Evolutionary conservation across 192 early-diverging fungal species (phyloP).

Genomic region (Ramicandelaber brevisporus): DNA sequence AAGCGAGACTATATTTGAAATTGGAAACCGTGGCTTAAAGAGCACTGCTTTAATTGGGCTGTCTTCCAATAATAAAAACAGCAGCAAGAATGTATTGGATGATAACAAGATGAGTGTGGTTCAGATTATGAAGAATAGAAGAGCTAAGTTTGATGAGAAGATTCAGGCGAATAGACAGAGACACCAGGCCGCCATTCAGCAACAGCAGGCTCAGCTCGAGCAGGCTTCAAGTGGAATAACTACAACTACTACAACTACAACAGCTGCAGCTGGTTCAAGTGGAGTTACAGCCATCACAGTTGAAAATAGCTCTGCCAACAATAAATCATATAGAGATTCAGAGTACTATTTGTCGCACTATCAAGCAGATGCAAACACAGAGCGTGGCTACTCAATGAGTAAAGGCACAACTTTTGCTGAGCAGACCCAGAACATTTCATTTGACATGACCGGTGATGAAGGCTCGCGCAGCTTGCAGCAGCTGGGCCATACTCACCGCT

Average conservation of each 20-base stretch:
- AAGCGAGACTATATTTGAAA: slow-evolving; percentile 83
- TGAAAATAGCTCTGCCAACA: no score
- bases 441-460: slow-evolving; percentile 69
- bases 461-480: slow-evolving; percentile 25
- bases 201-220: neutral
- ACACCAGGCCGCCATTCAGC: neutral
- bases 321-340: slow-evolving; percentile 40
- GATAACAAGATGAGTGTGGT: slow-evolving; percentile 9
- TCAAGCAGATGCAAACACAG: slow-evolving; percentile 65
- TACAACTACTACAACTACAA: no score
- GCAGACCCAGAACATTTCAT: slow-evolving; percentile 43
- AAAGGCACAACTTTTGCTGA: slow-evolving; percentile 52
- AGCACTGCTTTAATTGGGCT: slow-evolving; percentile 32
- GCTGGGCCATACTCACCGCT: slow-evolving; percentile 23
- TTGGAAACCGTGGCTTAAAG: slow-evolving; percentile 61
- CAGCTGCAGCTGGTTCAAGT: no score
- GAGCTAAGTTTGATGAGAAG: slow-evolving; percentile 6
- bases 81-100: slow-evolving; percentile 9
- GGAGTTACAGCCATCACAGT: no score
- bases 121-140: slow-evolving; percentile 11
- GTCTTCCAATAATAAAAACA: slow-evolving; percentile 36
- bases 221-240: no score
- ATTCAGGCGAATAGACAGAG: neutral
- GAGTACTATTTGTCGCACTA: slow-evolving; percentile 74
- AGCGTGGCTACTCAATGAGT: slow-evolving; percentile 51